Evolutionary conservation across 2,329 filamentous ascomycete species (phyloP), one percentile per base, ranked within the genome.

Genomic region (Cephalotrichum gorgonifer): DNA sequence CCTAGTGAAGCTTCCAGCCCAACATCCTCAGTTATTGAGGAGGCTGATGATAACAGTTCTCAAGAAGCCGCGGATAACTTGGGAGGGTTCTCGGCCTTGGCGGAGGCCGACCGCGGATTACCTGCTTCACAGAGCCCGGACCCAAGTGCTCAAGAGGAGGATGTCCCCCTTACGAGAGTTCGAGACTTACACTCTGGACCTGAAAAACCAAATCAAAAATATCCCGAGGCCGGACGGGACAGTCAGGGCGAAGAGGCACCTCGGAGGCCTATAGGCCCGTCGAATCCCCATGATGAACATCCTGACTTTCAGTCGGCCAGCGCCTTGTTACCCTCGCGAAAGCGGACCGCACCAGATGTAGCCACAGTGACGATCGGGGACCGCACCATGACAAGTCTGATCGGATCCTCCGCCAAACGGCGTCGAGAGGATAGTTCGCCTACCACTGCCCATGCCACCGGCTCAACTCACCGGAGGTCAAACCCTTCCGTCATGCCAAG

Each of bases 311-410:
- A 47, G 35, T 30, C 46, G 27, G 33, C 23, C 22, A 39, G 9
- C 30, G 22, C n/a, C 26, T 52, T 58, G 14, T 54, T 57, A 6
- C 44, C 53, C 6, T 54, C 56, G 22, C 73, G 76, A 1, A 85
- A 79, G 58, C 75, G 84, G 30, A 67, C 75, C 2, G 74, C 41
- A 4, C 41, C 76, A 26, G 81, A 87, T 56, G 68, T 83, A 47
- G 85, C 86, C 20, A 87, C 84, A 2, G 86, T 91, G 44, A 89
- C 84, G 0, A 79, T 91, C 48, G 86, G 85, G 2, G 73, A 82
- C 53, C 75, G 74, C 43, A 87, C 82, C 0, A 73, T 81, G 5
- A 83, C 78, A 0, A 82, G 81, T 20, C 73, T 80, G 28, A 74
- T 88, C 54, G 83, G 84, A 1, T 76, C 71, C 45, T 70, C 75